Conservation (phyloP, 805 yeast genomes). For the Starmerella apis region DNA sequence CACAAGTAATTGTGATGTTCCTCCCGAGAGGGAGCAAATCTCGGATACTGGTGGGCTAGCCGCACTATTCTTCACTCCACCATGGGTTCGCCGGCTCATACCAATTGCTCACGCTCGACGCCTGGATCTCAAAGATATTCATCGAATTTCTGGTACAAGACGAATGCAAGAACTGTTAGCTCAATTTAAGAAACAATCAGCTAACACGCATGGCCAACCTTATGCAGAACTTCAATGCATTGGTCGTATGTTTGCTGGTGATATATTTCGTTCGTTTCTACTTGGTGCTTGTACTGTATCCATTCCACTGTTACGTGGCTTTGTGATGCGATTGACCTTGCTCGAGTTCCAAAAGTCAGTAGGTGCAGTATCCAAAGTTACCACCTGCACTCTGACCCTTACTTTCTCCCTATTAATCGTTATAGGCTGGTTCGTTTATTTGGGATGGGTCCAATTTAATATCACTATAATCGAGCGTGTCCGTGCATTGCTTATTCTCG, state of each 20-base stretch:
- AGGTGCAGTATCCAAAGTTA: not conserved
- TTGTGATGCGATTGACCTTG: slow-evolving; percentile 1
- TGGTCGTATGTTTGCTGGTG: slow-evolving; percentile 3
- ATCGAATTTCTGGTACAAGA: not conserved
- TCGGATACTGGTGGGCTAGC: not conserved
- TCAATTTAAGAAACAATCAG: not conserved
- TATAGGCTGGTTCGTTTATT: not conserved
- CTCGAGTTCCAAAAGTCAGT: not conserved
- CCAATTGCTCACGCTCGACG: not conserved
- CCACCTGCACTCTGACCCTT: not conserved
- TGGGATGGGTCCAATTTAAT: not conserved
- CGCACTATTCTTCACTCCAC: not conserved
- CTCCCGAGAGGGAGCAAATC: not conserved
- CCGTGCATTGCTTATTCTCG: slow-evolving; percentile 58
- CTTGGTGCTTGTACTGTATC: not conserved
- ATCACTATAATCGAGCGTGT: slow-evolving; percentile 32
- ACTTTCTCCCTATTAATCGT: not conserved
- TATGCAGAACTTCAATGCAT: slow-evolving; percentile 7
- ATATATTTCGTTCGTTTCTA: slow-evolving; percentile 10
- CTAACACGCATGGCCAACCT: not conserved
- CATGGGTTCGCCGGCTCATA: not conserved
- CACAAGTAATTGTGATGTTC: not conserved
- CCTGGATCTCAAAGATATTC: not conserved
- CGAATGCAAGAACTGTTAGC: not conserved
- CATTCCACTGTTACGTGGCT: not conserved